phyloP scores from a whole-genome alignment of 2,329 filamentous ascomycete species.

The Mycosphaerella sp. region DNA sequence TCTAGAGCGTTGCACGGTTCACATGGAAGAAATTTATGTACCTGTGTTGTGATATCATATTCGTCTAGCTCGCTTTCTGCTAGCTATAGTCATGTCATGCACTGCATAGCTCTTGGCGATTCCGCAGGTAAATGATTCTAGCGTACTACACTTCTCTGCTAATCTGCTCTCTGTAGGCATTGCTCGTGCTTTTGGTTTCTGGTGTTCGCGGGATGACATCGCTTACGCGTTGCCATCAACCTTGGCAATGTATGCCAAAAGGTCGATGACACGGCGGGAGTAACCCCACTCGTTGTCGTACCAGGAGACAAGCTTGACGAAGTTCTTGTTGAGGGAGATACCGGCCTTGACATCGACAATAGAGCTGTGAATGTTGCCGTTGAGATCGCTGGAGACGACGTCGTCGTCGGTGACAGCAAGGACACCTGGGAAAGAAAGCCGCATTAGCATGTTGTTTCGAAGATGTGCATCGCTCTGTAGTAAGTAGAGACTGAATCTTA shows the following conservation, averaged over 20 bases:
- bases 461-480: not conserved
- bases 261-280: slow-evolving; percentile 67
- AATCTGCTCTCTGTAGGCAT: slow-evolving; percentile 7
- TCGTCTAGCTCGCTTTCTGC: not conserved
- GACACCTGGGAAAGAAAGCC: slow-evolving; percentile 54
- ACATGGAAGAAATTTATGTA: not conserved
- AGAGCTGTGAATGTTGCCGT: slow-evolving; percentile 87
- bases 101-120: not conserved
- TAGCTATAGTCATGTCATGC: not conserved
- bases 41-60: not conserved
- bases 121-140: not conserved
- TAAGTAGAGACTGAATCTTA: slow-evolving; percentile 40
- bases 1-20: too few relatives aligned
- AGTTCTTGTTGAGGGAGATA: slow-evolving; percentile 97
- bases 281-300: slow-evolving; percentile 93
- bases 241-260: slow-evolving; percentile 41
- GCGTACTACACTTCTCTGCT: not conserved
- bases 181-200: slow-evolving; percentile 1
- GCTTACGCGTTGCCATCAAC: slow-evolving; percentile 33
- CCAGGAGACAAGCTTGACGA: slow-evolving; percentile 97
- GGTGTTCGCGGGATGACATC: not conserved
- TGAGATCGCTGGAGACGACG: slow-evolving; percentile 87
- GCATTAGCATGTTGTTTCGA: not conserved
- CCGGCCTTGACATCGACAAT: slow-evolving; percentile 99
- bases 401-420: slow-evolving; percentile 96